A percentile compares a stretch with the other conserved stretches of the same genome.
Conservation (phyloP, 1,284 basidiomycete species). For the Laetiporus sulphureus region DNA sequence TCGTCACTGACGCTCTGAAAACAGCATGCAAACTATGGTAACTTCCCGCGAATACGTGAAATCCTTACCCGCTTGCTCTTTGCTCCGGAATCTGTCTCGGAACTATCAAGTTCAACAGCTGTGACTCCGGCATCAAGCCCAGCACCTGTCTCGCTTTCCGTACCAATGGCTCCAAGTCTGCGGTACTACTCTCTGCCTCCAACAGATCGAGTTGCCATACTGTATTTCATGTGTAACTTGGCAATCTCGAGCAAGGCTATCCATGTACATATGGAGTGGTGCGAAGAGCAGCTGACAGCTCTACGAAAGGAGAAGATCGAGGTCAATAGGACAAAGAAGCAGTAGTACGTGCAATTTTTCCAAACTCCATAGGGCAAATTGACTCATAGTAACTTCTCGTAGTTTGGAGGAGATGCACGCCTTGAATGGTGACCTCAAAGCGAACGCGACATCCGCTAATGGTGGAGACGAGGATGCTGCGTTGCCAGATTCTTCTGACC, state of each 20-base stretch:
- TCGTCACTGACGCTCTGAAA: constrained; percentile 3
- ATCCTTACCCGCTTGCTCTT: constrained; percentile 76
- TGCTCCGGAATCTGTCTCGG: constrained; percentile 39
- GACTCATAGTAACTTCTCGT: constrained; percentile 7
- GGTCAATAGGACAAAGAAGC: constrained; percentile 82
- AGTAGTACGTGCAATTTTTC: constrained; percentile 53
- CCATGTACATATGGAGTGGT: constrained; percentile 85
- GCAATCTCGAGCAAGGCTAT: constrained; percentile 87
- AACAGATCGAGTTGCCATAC: constrained; percentile 77
- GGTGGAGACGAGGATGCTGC: constrained; percentile 46
- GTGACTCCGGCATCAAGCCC: constrained; percentile 39
- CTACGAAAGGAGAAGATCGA: constrained; percentile 95
- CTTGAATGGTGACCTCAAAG: constrained; percentile 57
- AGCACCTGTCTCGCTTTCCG: constrained; percentile 22
- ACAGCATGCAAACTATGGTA: constrained; percentile 71
- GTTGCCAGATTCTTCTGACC: constrained; percentile 60
- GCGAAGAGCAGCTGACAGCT: constrained; percentile 85
- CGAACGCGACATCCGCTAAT: constrained; percentile 26
- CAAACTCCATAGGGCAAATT: not conserved
- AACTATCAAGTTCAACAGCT: constrained; percentile 30
- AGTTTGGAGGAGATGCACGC: constrained; percentile 70
- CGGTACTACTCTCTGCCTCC: constrained; percentile 73
- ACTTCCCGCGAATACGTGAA: constrained; percentile 70
- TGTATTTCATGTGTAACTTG: constrained; percentile 85
- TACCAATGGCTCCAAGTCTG: constrained; percentile 50